These are phyloP conservation scores for Lactifluus rugatus DNA, from an alignment of 768 basidiomycete species.

Conservation along the genomic window DNA sequence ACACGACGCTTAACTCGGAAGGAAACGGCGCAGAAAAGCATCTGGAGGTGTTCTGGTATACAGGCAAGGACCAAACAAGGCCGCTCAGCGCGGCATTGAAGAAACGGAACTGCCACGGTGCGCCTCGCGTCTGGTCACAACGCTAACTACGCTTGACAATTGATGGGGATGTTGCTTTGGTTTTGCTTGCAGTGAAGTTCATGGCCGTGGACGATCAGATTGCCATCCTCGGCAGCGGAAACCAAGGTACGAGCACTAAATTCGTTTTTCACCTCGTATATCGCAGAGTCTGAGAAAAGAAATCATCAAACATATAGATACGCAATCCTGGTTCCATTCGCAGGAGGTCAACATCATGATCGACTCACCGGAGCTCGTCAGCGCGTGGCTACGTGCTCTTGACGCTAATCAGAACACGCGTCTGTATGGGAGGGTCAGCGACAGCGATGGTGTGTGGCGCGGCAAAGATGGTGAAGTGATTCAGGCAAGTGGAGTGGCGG, in stretches of 20 bases:
- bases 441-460: slow-evolving; percentile 14
- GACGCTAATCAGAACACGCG: slow-evolving; percentile 39
- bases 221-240: slow-evolving; percentile 61
- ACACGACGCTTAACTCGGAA: slow-evolving; percentile 36
- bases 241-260: slow-evolving; percentile 37
- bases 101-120: slow-evolving; percentile 61
- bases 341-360: slow-evolving; percentile 57
- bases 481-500: slow-evolving; percentile 15
- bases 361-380: slow-evolving; percentile 36
- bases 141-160: neutral
- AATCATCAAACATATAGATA: slow-evolving; percentile 34
- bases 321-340: slow-evolving; percentile 65
- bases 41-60: slow-evolving; percentile 49
- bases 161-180: neutral
- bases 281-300: neutral
- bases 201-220: slow-evolving; percentile 57
- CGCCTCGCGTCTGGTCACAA: slow-evolving; percentile 11
- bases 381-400: slow-evolving; percentile 37
- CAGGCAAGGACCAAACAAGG: slow-evolving; percentile 52
- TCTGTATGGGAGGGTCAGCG: slow-evolving; percentile 19
- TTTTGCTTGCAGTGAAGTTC: slow-evolving; percentile 40
- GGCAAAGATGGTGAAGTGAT: slow-evolving; percentile 8
- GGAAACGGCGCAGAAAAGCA: slow-evolving; percentile 35
- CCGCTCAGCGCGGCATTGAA: slow-evolving; percentile 58
- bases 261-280: neutral